These are phyloP conservation scores for Verticillium isaacii DNA, from an alignment of 2,329 filamentous ascomycete genomes.

Conservation along the genomic window DNA sequence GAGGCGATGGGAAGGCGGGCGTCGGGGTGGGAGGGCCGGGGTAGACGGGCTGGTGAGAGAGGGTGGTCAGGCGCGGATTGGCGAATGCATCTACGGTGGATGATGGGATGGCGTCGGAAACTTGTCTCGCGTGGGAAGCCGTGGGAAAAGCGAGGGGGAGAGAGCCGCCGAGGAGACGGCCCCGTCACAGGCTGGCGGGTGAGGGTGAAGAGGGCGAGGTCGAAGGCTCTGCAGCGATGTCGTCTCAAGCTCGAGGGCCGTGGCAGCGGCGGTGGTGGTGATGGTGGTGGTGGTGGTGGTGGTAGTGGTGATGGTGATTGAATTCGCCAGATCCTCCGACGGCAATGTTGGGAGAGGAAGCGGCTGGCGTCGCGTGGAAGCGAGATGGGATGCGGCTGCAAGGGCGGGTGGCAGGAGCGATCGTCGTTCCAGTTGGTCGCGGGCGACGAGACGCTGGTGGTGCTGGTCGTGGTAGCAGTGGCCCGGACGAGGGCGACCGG, in stretches of 20 bases:
- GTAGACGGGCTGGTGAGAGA: constrained; percentile 25
- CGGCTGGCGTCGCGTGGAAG: background rate
- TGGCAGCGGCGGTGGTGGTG: background rate
- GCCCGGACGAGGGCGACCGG: background rate
- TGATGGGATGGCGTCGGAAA: constrained; percentile 13
- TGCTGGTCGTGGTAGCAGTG: background rate
- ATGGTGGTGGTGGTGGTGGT: background rate
- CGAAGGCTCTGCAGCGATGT: background rate
- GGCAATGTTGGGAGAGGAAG: background rate
- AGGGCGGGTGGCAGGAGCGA: background rate
- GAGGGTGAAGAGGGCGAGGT: background rate
- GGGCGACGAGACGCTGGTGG: background rate
- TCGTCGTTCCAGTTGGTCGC: background rate
- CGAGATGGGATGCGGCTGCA: background rate
- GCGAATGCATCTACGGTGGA: constrained; percentile 24
- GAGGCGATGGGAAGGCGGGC: background rate
- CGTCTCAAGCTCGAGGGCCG: background rate
- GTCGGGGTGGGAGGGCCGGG: constrained; percentile 16
- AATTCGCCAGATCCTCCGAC: background rate
- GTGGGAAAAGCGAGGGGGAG: constrained; percentile 37
- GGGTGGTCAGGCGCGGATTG: constrained; percentile 21
- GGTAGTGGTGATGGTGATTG: background rate
- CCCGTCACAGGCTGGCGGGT: constrained; percentile 21
- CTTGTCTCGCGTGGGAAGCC: constrained; percentile 36
- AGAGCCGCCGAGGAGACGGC: constrained; percentile 40